phyloP scores from a whole-genome alignment of 805 yeast genomes.

The Metschnikowia sp. region DNA sequence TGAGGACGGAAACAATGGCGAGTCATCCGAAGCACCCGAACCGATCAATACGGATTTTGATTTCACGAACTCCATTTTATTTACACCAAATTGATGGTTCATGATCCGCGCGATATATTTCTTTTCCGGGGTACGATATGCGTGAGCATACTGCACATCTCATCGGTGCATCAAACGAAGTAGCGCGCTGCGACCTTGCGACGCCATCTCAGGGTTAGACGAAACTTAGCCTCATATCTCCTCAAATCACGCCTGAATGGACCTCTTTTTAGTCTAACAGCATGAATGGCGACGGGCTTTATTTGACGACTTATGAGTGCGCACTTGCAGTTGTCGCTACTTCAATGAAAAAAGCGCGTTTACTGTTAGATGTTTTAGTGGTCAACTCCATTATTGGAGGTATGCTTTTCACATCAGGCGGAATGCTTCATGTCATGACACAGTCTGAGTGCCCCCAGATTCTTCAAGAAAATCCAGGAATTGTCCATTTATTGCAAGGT shows the following conservation, averaged over 20 bases:
- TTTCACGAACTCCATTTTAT: not conserved
- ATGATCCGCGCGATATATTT: too few relatives aligned
- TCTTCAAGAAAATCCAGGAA: constrained; percentile 45
- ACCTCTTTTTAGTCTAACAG: not conserved
- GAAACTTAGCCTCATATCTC: too few relatives aligned
- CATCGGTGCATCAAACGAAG: too few relatives aligned
- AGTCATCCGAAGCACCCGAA: too few relatives aligned
- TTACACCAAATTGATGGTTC: not conserved
- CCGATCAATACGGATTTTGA: too few relatives aligned
- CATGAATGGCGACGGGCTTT: constrained; percentile 31
- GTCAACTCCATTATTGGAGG: constrained; percentile 71
- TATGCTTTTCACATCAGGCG: constrained; percentile 64
- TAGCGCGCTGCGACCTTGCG: too few relatives aligned
- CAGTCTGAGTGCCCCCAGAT: constrained; percentile 50
- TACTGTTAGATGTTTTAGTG: constrained; percentile 55
- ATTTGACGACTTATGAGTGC: constrained; percentile 75
- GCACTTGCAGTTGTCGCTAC: constrained; percentile 85
- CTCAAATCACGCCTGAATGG: too few relatives aligned
- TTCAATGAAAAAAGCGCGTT: constrained; percentile 76
- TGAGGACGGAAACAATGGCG: too few relatives aligned
- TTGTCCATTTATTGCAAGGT: constrained; percentile 56
- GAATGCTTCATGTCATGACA: constrained; percentile 60
- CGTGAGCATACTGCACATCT: too few relatives aligned
- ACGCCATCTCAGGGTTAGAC: too few relatives aligned
- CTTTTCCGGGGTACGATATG: too few relatives aligned